Conservation (phyloP, 2,329 filamentous ascomycete genomes). For the Fusarium duplospermum region DNA sequence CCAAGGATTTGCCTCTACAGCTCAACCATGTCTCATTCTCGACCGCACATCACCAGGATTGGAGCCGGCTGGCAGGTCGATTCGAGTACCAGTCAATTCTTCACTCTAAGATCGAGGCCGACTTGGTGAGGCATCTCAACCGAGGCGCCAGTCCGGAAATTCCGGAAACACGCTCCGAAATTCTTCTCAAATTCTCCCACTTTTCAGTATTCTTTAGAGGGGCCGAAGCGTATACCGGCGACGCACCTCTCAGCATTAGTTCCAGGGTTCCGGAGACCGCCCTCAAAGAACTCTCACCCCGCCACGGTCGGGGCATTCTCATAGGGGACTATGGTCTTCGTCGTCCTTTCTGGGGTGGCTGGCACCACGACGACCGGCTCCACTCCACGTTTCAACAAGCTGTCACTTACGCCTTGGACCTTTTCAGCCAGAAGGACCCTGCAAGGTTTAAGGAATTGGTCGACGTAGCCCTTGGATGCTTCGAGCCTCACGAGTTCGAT, state of each 20-base stretch:
- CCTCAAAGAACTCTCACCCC: not conserved
- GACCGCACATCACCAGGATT: not conserved
- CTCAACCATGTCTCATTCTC: slow-evolving; percentile 1
- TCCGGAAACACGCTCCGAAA: not conserved
- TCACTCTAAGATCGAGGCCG: not conserved
- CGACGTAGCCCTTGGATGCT: not conserved
- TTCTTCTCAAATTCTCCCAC: not conserved
- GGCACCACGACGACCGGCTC: not conserved
- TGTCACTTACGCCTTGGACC: not conserved
- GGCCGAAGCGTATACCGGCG: not conserved
- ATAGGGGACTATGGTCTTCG: not conserved
- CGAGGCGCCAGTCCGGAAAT: not conserved
- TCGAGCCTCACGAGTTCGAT: not conserved
- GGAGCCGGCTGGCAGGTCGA: not conserved
- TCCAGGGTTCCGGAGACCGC: no score
- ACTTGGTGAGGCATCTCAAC: not conserved
- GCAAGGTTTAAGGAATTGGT: not conserved
- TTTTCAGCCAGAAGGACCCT: not conserved
- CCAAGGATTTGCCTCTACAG: not conserved
- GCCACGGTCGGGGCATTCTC: not conserved
- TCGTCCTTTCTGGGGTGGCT: not conserved
- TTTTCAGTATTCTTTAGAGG: not conserved
- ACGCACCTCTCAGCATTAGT: no score
- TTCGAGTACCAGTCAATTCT: not conserved
- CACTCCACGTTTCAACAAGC: not conserved